Conservation (phyloP, 768 basidiomycete species). For the Boletus vermiculosoides region DNA sequence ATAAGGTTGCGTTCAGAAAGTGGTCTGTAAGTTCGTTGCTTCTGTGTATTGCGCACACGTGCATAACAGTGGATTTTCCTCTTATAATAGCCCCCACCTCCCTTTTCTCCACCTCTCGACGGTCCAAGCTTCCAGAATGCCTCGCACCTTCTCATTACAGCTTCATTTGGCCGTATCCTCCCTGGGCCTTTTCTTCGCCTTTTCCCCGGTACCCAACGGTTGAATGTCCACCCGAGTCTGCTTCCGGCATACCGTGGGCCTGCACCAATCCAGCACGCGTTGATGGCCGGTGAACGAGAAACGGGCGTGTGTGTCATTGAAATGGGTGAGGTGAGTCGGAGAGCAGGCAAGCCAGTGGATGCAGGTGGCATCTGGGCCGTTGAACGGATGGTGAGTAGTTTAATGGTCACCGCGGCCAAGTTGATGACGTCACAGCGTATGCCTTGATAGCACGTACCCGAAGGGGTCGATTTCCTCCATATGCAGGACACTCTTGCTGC, state of each 20-base stretch:
- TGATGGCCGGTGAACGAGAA: constrained; percentile 62
- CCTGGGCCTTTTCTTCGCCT: constrained; percentile 55
- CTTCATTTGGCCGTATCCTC: constrained; percentile 89
- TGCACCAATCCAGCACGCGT: constrained; percentile 83
- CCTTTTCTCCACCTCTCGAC: constrained; percentile 25
- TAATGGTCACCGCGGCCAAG: background rate
- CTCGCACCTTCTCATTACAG: constrained; percentile 71
- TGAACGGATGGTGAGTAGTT: constrained; percentile 49
- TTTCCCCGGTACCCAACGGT: constrained; percentile 56
- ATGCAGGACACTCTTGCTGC: constrained; percentile 60
- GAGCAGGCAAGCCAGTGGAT: constrained; percentile 63
- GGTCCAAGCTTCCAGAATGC: constrained; percentile 24
- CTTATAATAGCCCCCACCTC: constrained; percentile 43
- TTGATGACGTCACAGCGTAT: background rate
- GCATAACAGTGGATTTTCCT: constrained; percentile 6
- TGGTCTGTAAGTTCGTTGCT: constrained; percentile 54
- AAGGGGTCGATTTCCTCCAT: constrained; percentile 48
- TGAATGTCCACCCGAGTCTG: constrained; percentile 90
- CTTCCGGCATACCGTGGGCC: constrained; percentile 88
- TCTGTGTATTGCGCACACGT: background rate
- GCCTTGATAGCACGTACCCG: constrained; percentile 48
- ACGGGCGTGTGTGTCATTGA: constrained; percentile 83
- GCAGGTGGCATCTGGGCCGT: constrained; percentile 68
- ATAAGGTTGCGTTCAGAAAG: constrained; percentile 55
- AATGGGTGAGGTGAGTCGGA: constrained; percentile 57